A percentile compares a stretch with the other conserved stretches of the same genome.
These are phyloP conservation scores for Picea engelmannii DNA, from an alignment of 83 land plant genomes.

Conservation along the genomic window DNA sequence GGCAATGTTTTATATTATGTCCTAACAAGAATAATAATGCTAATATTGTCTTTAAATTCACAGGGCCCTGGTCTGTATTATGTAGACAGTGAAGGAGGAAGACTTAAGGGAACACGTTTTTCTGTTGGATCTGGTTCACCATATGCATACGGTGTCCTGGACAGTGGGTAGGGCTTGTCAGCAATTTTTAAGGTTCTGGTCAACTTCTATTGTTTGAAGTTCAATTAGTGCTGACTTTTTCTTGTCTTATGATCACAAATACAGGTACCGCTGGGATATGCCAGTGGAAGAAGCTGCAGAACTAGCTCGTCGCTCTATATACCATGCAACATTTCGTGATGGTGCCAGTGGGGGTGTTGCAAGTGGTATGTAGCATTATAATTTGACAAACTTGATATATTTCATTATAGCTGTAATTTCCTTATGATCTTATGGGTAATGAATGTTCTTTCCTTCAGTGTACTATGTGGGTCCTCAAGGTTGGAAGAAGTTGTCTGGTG, in stretches of 20 bases:
- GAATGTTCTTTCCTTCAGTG: slow-evolving; percentile 36
- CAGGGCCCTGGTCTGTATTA: slow-evolving; percentile 98
- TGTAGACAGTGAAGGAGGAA: slow-evolving; percentile 98
- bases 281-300: slow-evolving; percentile 89
- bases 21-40: not conserved
- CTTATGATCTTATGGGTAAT: no score
- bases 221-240: slow-evolving; percentile 25
- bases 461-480: slow-evolving; percentile 91
- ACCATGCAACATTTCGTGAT: slow-evolving; percentile 97
- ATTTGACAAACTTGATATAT: no score
- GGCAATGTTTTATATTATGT: not conserved
- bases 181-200: not conserved
- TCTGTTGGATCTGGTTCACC: slow-evolving; percentile 98
- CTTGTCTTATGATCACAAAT: not conserved
- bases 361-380: slow-evolving; percentile 61
- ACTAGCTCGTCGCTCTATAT: slow-evolving; percentile 87
- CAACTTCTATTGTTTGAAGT: slow-evolving; percentile 37
- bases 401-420: no score
- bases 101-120: slow-evolving; percentile 83
- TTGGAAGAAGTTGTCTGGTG: slow-evolving; percentile 93
- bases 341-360: slow-evolving; percentile 98
- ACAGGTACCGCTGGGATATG: slow-evolving; percentile 80
- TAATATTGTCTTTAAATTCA: not conserved
- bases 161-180: slow-evolving; percentile 68
- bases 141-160: slow-evolving; percentile 95